phyloP scores from a whole-genome alignment of 208 protist genomes.

The Leishmania martiniquensis region DNA sequence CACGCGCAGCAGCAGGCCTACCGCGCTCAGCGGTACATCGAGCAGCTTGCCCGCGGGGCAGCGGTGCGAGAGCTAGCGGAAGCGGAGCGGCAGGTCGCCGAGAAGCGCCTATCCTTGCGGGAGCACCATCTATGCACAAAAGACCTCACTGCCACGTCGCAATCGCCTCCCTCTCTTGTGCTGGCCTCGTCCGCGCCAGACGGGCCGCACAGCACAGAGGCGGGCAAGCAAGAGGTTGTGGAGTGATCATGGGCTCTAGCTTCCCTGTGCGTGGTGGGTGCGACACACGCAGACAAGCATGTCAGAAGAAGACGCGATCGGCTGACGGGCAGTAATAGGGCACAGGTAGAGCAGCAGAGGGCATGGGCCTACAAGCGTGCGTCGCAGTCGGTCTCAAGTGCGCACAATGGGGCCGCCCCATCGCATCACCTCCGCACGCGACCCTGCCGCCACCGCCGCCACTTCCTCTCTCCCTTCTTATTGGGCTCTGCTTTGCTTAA shows the following conservation, averaged over 20 bases:
- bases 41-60: conserved; percentile 47
- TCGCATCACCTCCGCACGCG: too few relatives aligned
- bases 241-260: not conserved
- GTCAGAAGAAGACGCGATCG: not conserved
- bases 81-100: conserved; percentile 35
- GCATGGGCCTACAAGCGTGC: not conserved
- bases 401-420: too few relatives aligned
- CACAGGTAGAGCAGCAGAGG: not conserved
- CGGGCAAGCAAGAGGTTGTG: not conserved
- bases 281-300: not conserved
- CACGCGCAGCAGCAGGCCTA: conserved; percentile 33
- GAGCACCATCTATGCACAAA: conserved; percentile 6
- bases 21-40: conserved; percentile 20
- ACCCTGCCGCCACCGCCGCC: not conserved
- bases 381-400: not conserved
- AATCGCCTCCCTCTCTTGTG: not conserved
- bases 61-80: conserved; percentile 54
- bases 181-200: conserved; percentile 2
- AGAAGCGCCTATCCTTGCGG: conserved; percentile 36
- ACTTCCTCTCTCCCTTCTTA: not conserved
- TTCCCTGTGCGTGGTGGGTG: not conserved
- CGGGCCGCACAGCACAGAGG: not conserved
- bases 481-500: too few relatives aligned
- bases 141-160: not conserved
- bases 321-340: not conserved